Evolutionary conservation across 192 early-diverging fungal genomes (phyloP), one percentile per base, ranked within the genome.

Genomic region (Backusella australiensis): DNA sequence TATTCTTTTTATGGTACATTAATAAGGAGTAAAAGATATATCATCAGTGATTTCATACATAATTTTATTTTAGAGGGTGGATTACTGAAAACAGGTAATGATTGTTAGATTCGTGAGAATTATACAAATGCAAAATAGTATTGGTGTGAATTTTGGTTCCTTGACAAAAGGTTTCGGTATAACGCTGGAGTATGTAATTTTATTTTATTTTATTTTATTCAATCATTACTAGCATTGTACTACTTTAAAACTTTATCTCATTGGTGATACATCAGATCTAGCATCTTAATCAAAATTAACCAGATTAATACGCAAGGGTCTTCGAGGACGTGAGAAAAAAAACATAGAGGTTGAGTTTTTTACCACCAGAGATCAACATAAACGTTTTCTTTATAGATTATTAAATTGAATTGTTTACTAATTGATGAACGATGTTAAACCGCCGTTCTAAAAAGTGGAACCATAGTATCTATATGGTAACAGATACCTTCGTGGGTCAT

Each of bases 401-500:
- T 26, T 23, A 59, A 3, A 12, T 8, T 23, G 8, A 19, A 26
- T 59, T 26, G 21, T 26, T 23, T 63, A 26, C n/a, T 49, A 12
- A 26, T 29, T 29, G 56, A 63, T 29, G 11, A 14, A 5, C 56
- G 23, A 63, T 11, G 56, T 63, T 63, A 63, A 63, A 11, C 21
- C 56, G 56, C 56, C 56, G 56, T 63, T 63, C 23, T 14, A 63
- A 67, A 39, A 69, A 6, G 35, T 69, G 68, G 35, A 38, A 69
- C 34, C 68, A n/a, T 69, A 69, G 34, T 39, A 41, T 69, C 34
- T 69, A 41, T 69, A 69, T 39, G 36, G 68, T 39, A 69, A 69
- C n/a, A 69, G 68, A 21, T 69, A 8, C 68, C 1, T 69, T 12
- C n/a, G 19, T 35, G 38, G 68, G 68, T 69, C 68, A 69, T 69